These are phyloP conservation scores for Fagopyrum tataricum DNA, from an alignment of 148 eudicot genomes.

Conservation along the genomic window DNA sequence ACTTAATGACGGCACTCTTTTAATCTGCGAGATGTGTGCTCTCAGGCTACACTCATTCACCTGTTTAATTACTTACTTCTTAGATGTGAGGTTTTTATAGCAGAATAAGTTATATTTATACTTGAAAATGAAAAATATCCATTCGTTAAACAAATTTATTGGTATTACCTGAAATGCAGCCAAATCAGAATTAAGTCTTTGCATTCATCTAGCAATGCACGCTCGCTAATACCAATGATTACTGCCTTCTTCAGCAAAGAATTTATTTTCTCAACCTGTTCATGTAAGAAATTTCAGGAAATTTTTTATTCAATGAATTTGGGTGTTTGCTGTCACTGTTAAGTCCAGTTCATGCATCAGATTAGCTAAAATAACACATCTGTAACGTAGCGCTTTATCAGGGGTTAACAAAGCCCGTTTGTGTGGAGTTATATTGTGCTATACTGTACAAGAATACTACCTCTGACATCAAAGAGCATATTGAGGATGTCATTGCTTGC, in stretches of 20 bases:
- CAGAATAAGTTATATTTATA: background rate
- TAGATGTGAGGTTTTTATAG: background rate
- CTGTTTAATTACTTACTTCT: constrained; percentile 32
- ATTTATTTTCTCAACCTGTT: constrained; percentile 60
- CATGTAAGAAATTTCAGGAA: background rate
- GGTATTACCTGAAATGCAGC: constrained; percentile 57
- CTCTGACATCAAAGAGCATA: constrained; percentile 48
- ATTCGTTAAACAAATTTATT: background rate
- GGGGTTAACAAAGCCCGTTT: constrained; percentile 3
- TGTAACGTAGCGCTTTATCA: too few relatives aligned
- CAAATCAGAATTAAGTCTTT: constrained; percentile 49
- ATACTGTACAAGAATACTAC: constrained; percentile 18
- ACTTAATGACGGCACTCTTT: constrained; percentile 20
- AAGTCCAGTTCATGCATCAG: too few relatives aligned
- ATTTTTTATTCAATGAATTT: background rate
- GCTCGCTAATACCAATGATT: constrained; percentile 36
- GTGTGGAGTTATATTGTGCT: background rate
- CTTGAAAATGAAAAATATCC: background rate
- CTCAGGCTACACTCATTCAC: constrained; percentile 66
- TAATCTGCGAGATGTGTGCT: constrained; percentile 49
- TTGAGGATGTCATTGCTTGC: constrained; percentile 67
- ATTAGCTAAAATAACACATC: background rate
- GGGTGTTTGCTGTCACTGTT: too few relatives aligned
- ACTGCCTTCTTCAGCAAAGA: constrained; percentile 47
- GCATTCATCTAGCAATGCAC: constrained; percentile 47